Percentiles rank a stretch among this genome's conserved stretches.
Conservation (phyloP, 2,329 filamentous ascomycete species). For the Cladophialophora chaetospira region DNA sequence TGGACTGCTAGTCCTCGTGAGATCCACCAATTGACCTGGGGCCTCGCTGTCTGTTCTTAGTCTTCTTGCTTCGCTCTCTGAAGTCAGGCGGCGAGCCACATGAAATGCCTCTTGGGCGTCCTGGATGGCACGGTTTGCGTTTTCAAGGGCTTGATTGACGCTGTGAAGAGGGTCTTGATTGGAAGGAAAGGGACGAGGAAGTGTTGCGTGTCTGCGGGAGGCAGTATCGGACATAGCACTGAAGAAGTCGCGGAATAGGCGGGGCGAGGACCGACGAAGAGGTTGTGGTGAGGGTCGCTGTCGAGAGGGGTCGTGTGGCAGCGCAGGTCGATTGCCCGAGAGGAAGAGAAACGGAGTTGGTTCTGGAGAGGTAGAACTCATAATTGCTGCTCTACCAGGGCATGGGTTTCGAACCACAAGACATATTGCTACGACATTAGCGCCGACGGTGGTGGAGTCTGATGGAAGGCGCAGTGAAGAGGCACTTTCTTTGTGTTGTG, state of each 20-base stretch:
- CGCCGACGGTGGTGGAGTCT: not conserved
- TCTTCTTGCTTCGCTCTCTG: not conserved
- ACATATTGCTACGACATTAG: not conserved
- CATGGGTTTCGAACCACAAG: not conserved
- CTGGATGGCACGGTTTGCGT: slow-evolving; percentile 29
- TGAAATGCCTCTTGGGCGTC: slow-evolving; percentile 32
- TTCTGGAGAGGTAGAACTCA: not conserved
- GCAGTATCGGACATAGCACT: slow-evolving; percentile 17
- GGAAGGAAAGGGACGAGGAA: slow-evolving; percentile 19
- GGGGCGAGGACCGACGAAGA: slow-evolving; percentile 14
- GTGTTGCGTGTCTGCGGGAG: slow-evolving; percentile 20
- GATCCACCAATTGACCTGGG: slow-evolving; percentile 19
- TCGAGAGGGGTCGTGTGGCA: slow-evolving; percentile 8
- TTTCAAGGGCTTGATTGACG: slow-evolving; percentile 27
- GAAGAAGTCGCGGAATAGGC: slow-evolving; percentile 31
- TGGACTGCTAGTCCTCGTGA: slow-evolving; percentile 15
- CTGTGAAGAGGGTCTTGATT: slow-evolving; percentile 22
- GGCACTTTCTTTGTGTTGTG: too few relatives aligned
- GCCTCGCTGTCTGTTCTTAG: slow-evolving; percentile 7
- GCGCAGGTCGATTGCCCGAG: not conserved
- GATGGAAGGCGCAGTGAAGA: too few relatives aligned
- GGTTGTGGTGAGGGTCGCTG: slow-evolving; percentile 20
- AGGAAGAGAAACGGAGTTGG: not conserved
- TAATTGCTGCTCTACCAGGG: not conserved
- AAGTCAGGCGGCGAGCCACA: slow-evolving; percentile 13